Conservation (phyloP, 257 asterid species). For the Osmanthus fragrans region DNA sequence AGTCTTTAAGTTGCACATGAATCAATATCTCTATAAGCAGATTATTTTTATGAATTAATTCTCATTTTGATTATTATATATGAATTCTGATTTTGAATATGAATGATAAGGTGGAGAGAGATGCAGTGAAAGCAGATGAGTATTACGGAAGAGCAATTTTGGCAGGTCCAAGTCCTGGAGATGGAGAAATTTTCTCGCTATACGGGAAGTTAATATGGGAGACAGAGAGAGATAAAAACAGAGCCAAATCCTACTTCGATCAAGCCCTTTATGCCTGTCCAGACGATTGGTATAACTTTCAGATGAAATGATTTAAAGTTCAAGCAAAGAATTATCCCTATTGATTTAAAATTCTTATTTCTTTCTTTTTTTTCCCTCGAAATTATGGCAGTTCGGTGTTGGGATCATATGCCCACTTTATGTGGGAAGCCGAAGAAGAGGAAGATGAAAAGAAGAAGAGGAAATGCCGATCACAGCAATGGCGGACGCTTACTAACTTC, state of each 20-base stretch:
- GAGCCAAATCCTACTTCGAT: slow-evolving; percentile 65
- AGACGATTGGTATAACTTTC: slow-evolving; percentile 44
- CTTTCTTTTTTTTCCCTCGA: background rate
- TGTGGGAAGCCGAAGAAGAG: slow-evolving; percentile 69
- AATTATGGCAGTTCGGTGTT: slow-evolving; percentile 45
- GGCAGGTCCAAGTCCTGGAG: slow-evolving; percentile 63
- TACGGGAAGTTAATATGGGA: slow-evolving; percentile 76
- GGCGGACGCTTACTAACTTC: slow-evolving; percentile 30
- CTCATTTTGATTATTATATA: background rate
- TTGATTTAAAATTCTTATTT: background rate
- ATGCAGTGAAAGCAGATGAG: slow-evolving; percentile 64
- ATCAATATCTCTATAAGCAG: background rate
- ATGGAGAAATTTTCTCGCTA: slow-evolving; percentile 62
- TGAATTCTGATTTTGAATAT: background rate
- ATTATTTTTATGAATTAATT: background rate
- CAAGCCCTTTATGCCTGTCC: slow-evolving; percentile 73
- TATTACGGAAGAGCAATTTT: slow-evolving; percentile 73
- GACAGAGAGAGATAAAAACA: slow-evolving; percentile 48
- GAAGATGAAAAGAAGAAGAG: slow-evolving; percentile 18
- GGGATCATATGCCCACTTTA: slow-evolving; percentile 71
- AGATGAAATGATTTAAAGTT: too few relatives aligned
- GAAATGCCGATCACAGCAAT: slow-evolving; percentile 18
- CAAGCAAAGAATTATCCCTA: background rate
- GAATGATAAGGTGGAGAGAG: slow-evolving; percentile 55
- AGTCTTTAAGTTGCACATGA: background rate